phyloP scores from a whole-genome alignment of 139 green algal genomes.

The Axilococcus clingmanii region DNA sequence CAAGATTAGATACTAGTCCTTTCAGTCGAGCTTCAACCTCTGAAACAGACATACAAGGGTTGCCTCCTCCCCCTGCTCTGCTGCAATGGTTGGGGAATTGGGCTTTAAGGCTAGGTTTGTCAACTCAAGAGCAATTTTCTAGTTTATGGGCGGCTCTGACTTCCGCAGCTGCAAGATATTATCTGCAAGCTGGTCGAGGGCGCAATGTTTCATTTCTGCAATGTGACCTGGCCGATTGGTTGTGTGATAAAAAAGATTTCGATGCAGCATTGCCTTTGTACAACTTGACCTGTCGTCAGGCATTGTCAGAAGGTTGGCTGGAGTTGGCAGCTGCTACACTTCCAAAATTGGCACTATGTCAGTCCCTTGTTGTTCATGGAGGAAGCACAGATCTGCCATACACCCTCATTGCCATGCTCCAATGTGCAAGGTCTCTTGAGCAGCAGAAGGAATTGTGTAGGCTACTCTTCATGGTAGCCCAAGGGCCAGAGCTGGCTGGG shows the following conservation, averaged over 20 bases:
- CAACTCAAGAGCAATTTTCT: slow-evolving; percentile 14
- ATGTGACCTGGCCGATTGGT: slow-evolving; percentile 36
- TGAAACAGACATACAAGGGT: too few species aligned
- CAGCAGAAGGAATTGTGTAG: slow-evolving; percentile 2
- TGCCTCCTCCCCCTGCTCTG: too few species aligned
- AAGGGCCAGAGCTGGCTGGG: not conserved
- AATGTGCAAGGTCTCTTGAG: slow-evolving; percentile 4
- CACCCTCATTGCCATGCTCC: slow-evolving; percentile 13
- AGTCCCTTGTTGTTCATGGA: slow-evolving; percentile 7
- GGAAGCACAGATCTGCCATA: slow-evolving; percentile 21
- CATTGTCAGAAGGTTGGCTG: slow-evolving; percentile 38
- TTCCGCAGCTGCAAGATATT: slow-evolving; percentile 29
- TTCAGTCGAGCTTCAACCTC: too few species aligned
- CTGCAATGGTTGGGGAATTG: too few species aligned
- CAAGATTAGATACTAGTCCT: too few species aligned
- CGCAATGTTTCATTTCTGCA: slow-evolving; percentile 27
- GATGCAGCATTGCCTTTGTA: slow-evolving; percentile 9
- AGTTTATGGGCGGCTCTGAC: slow-evolving; percentile 36
- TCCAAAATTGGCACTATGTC: slow-evolving; percentile 30
- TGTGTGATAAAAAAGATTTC: slow-evolving; percentile 13
- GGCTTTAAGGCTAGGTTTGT: slow-evolving; percentile 32
- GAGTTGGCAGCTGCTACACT: slow-evolving; percentile 23
- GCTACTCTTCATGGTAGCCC: not conserved
- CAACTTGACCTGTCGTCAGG: slow-evolving; percentile 14
- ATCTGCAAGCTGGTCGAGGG: slow-evolving; percentile 15